phyloP scores from a whole-genome alignment of 805 yeast species.

The Saccharomycopsis olivae region DNA sequence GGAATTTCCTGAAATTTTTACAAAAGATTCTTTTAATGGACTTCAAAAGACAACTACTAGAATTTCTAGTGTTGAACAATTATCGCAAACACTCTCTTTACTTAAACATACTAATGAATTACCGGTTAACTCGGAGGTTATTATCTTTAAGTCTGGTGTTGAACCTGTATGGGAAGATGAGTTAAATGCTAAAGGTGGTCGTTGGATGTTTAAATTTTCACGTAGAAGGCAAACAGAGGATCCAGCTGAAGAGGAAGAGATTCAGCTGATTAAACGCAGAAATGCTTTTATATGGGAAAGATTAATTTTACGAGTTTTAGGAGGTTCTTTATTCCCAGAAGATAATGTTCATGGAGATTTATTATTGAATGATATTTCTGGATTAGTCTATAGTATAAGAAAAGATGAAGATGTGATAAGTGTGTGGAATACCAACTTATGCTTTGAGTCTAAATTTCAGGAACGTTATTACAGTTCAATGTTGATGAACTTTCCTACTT shows the following conservation, averaged over 20 bases:
- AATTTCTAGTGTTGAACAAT: slow-evolving; percentile 41
- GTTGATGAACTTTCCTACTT: slow-evolving; percentile 3
- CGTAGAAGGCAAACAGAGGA: slow-evolving; percentile 21
- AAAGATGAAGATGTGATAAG: slow-evolving; percentile 49
- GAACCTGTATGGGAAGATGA: slow-evolving; percentile 66
- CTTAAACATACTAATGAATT: slow-evolving; percentile 32
- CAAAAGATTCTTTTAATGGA: slow-evolving; percentile 4
- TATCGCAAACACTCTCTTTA: slow-evolving; percentile 35
- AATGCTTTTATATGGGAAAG: slow-evolving; percentile 44
- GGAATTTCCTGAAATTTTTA: slow-evolving; percentile 11
- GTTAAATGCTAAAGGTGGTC: slow-evolving; percentile 46
- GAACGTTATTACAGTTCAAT: slow-evolving; percentile 14
- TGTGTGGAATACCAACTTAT: slow-evolving; percentile 49
- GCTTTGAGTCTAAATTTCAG: slow-evolving; percentile 23
- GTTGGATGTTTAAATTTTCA: slow-evolving; percentile 48
- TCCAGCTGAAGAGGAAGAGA: slow-evolving; percentile 12
- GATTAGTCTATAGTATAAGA: slow-evolving; percentile 48
- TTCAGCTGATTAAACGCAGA: slow-evolving; percentile 13
- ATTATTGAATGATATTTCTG: slow-evolving; percentile 39
- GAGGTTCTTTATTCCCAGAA: slow-evolving; percentile 39
- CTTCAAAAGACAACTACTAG: neutral
- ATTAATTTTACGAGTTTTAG: slow-evolving; percentile 38
- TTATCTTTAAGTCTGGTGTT: slow-evolving; percentile 47
- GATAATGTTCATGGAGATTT: slow-evolving; percentile 26
- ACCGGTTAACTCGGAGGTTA: slow-evolving; percentile 39